Evolutionary conservation across 768 basidiomycete species (phyloP), one percentile per base, ranked within the genome.

Genomic region (Boletales sp.): DNA sequence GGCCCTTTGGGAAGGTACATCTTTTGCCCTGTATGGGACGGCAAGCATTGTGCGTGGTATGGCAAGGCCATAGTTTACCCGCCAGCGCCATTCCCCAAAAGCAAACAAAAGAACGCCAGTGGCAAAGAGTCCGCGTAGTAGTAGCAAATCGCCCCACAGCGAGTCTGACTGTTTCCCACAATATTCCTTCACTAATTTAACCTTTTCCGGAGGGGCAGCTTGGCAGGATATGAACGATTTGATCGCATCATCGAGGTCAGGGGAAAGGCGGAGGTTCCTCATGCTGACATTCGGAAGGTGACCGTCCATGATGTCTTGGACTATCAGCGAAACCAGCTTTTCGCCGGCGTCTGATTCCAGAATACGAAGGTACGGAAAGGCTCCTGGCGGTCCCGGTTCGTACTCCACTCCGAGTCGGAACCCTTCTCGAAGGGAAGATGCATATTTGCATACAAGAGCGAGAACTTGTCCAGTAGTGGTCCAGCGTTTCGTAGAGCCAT

Each of bases 401-500:
- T 43, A 32, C 30, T 43, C 42, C 7, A 43, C 30, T 43, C 42
- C 42, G 14, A 32, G 30, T 12, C 30, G 41, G n/a, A 17, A 30
- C 14, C 11, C 10, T 11, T 12, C 17, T 18, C 5, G 30, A 43
- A 43, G 30, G 10, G 17, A 18, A 14, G 31, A 18, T 11, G 31
- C 17, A 13, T 43, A 18, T 19, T 43, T 31, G 5, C 29, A 18
- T 18, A 43, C 42, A 7, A 43, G 42, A 15, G 60, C 49, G 11
- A 78, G 58, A 4, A 77, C 45, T 13, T 71, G 61, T 52, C 77
- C 74, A 0, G 63, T 62, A 4, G 61, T 70, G 4, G 46, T 56
- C 78, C 78, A 79, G 10, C 76, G 70, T 44, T 71, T 57, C 5
- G 74, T 74, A 38, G 64, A 66, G 41, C 66, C 66, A 36, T 78